Base-by-base conservation (phyloP, 306 rosid genomes). In the Rosa chinensis region DNA sequence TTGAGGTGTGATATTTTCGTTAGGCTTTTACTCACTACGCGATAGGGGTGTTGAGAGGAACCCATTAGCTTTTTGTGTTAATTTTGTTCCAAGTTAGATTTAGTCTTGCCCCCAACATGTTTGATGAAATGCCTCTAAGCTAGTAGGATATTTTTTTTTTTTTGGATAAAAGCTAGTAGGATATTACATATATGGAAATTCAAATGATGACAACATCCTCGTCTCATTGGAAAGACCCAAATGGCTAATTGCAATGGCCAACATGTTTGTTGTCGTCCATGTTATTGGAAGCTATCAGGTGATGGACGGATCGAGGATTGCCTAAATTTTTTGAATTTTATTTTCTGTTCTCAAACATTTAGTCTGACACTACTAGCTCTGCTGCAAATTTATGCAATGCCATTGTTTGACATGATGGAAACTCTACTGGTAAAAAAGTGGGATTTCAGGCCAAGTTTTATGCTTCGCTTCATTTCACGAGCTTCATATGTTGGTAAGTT, bases 271-370 rank as follows among this genome's bases (percentile, higher is more conserved):
- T 69, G 98, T 95, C 80, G 28, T 95, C 73, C 99, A 92, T 79
- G 95, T 95, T 11, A 92, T 95, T 76, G 99, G 99, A 83, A 83
- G 99, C 80, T 95, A 95, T 70, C 99, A 94, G 97, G 98, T 94
- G n/a, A 77, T 21, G 28, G 67, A 69, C 7, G 2, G 55, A 14
- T 66, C 45, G 6, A 35, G 21, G 47, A 14, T 66, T 66, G 10
- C 14, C 63, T 32, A 17, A 8, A 39, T 42, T 70, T 16, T 79
- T 5, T 69, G 0, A 58, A 58, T 2, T 70, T 39, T 7, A 9
- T 5, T 58, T 59, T 44, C 28, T 45, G 20, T 18, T 8, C 35
- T 23, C 37, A 25, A 8, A 20, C 21, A 0, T 10, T 52, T 16
- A 48, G 39, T 63, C 74, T 72, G 58, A 50, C 25, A 48, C 23